phyloP scores from a whole-genome alignment of 106 monocot genomes.

The Phalaenopsis equestris region DNA sequence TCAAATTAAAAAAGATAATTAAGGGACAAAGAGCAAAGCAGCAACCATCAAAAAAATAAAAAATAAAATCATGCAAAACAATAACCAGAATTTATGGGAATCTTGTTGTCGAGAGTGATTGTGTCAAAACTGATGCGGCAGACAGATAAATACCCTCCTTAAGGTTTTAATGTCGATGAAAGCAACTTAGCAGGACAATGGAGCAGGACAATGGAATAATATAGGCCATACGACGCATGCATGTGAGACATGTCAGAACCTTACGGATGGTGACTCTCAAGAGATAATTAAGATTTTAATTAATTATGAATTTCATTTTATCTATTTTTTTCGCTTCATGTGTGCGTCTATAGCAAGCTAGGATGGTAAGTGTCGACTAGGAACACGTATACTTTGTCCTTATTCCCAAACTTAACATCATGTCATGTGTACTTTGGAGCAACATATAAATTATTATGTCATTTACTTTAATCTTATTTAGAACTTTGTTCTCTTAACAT shows the following conservation, averaged over 20 bases:
- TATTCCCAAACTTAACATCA: background rate
- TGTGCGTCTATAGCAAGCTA: background rate
- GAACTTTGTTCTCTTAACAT: too few relatives aligned
- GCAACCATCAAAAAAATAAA: background rate
- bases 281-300: background rate
- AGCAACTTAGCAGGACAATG: background rate
- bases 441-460: background rate
- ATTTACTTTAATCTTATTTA: too few relatives aligned
- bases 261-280: background rate
- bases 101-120: background rate
- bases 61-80: background rate
- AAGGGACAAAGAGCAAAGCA: background rate
- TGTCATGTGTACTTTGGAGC: background rate
- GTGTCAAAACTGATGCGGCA: background rate
- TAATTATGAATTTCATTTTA: background rate
- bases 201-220: background rate
- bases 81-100: background rate
- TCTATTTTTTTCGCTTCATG: background rate
- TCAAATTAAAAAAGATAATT: background rate
- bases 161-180: background rate
- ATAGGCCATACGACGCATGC: background rate
- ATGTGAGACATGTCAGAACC: background rate
- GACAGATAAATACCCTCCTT: background rate
- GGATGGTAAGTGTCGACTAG: too few relatives aligned
- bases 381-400: too few relatives aligned